phyloP scores from a whole-genome alignment of 1,284 basidiomycete species.

The Testicularia cyperi region DNA sequence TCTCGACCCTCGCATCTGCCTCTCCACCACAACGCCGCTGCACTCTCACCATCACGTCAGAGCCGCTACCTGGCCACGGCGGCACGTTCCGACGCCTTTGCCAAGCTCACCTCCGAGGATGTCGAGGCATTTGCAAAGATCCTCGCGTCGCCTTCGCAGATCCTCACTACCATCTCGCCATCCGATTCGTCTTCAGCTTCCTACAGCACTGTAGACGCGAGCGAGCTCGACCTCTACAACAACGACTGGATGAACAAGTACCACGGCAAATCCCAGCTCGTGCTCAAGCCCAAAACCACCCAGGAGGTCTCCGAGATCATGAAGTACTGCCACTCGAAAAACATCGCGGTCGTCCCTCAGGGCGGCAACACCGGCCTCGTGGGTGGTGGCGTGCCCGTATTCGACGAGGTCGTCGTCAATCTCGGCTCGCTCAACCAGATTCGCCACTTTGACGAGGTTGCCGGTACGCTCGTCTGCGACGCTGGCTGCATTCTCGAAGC shows the following conservation, averaged over 20 bases:
- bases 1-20: no score
- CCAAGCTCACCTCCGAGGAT: constrained; percentile 62
- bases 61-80: constrained; percentile 61
- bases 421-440: constrained; percentile 80
- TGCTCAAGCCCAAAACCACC: constrained; percentile 84
- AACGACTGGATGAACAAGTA: constrained; percentile 98
- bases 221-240: constrained; percentile 79
- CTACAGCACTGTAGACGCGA: constrained; percentile 60
- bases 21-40: no score
- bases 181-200: constrained; percentile 47
- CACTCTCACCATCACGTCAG: no score
- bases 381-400: constrained; percentile 86
- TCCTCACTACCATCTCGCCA: constrained; percentile 63
- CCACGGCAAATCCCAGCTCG: constrained; percentile 76
- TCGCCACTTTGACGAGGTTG: constrained; percentile 80
- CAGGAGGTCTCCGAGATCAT: constrained; percentile 80
- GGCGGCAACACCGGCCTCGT: constrained; percentile 98
- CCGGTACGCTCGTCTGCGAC: constrained; percentile 68
- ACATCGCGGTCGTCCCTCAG: constrained; percentile 79
- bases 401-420: constrained; percentile 85
- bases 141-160: constrained; percentile 62
- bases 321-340: constrained; percentile 51
- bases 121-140: constrained; percentile 63
- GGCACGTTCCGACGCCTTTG: constrained; percentile 65
- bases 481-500: constrained; percentile 93